Evolutionary conservation across 192 early-diverging fungal genomes (phyloP), one percentile per base, ranked within the genome.

Genomic region (Entomortierella beljakovae): DNA sequence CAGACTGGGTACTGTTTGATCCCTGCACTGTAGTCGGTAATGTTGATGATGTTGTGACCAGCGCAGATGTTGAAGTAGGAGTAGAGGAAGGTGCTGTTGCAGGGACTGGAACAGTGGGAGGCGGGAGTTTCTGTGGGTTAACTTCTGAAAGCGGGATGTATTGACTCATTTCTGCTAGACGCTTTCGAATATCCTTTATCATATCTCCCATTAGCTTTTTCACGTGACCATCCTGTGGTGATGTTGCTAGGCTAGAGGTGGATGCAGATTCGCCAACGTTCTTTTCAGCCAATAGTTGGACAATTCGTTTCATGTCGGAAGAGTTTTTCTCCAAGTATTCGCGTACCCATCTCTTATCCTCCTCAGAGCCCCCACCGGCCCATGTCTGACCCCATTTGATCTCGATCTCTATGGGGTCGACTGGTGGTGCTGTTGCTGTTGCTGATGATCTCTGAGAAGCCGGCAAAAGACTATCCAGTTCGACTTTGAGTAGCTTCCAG

Each of bases 281-380:
- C 29, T 59, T 74, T 25, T 25, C 38, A 18, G 65, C 58, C 22
- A 70, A 23, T 15, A 70, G 28, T 13, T 20, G 61, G 3, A 59
- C 54, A 22, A 70, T 35, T 46, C 60, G 49, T 6, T 32, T 42
- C 62, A 79, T 79, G 2, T 79, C 75, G 0, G 23, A 22, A 11
- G 75, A 70, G 48, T 79, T 79, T 16, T 63, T 32, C 23, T 79
- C 67, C 31, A 79, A 55, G 50, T 64, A 79, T 40, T 79, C 75
- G 31, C 68, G 43, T n/a, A 79, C 75, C 75, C 75, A 79, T 33
- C 56, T 69, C 49, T 69, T 70, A 38, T 48, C 65, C 61, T 79
- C 75, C 37, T 70, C 75, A 8, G 67, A 70, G 49, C 65, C 32
- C 2, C 57, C 67, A 7, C 67, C 68, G 0, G 48, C 55, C 75